Conservation (phyloP, 306 rosid species). For the Gastrolobium bilobum region DNA sequence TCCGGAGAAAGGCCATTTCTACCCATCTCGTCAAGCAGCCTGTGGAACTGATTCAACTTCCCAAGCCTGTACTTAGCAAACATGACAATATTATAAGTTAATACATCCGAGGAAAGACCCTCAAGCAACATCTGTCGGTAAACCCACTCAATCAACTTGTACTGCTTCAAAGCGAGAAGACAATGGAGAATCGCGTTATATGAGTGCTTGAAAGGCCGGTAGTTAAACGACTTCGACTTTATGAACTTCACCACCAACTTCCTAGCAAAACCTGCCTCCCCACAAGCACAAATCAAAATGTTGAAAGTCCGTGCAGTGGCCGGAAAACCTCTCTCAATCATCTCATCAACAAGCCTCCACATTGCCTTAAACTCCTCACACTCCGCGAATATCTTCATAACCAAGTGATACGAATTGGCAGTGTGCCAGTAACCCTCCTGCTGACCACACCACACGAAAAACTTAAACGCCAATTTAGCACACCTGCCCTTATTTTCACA, state of each 20-base stretch:
- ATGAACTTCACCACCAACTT: constrained; percentile 78
- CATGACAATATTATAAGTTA: constrained; percentile 83
- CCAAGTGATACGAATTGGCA: constrained; percentile 66
- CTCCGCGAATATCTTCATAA: constrained; percentile 87
- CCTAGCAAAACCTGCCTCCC: constrained; percentile 83
- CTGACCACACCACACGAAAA: constrained; percentile 86
- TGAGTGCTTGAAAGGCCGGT: constrained; percentile 81
- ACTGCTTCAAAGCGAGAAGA: constrained; percentile 72
- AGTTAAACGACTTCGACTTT: constrained; percentile 80
- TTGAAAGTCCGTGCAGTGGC: constrained; percentile 74
- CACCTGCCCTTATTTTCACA: constrained; percentile 69
- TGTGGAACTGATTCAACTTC: constrained; percentile 80
- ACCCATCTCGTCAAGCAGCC: constrained; percentile 85
- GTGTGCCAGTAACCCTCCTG: constrained; percentile 70
- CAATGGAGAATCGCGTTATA: constrained; percentile 82
- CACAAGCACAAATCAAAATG: constrained; percentile 82
- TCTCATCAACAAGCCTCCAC: constrained; percentile 92
- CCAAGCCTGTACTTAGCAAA: constrained; percentile 87
- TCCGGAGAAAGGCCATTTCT: constrained; percentile 83
- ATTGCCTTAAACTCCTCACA: constrained; percentile 86
- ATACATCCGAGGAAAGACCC: constrained; percentile 71
- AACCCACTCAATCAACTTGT: constrained; percentile 94
- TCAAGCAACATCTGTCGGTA: constrained; percentile 84
- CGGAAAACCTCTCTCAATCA: constrained; percentile 77
- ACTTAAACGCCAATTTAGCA: constrained; percentile 81